Base-by-base conservation (phyloP, 331 rosid genomes). In the Acacia pycnantha region DNA sequence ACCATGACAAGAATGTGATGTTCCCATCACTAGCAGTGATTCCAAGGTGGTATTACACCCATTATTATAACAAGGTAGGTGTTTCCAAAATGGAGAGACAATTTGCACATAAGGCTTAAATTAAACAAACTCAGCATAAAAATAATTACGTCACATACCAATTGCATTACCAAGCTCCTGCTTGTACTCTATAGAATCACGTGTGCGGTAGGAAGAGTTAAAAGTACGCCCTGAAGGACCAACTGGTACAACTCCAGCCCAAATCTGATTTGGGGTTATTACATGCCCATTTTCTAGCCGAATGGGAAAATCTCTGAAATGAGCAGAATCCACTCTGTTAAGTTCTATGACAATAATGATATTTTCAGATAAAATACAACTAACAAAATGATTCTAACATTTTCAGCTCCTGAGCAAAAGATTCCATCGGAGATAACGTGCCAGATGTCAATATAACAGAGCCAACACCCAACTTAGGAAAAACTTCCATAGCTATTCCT, bases 151-250 rank as follows among this genome's bases (percentile, higher is more conserved):
- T 62, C 56, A 80, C 89, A 41, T 90, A 95, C 98, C 99, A 76
- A 95, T 92, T 47, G 98, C 98, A 89, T 95, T 93, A 83, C 99
- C 99, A 77, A 95, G 97, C 85, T 95, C 99, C 80, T 89, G 92
- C 75, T 80, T 95, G 89, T 95, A 95, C 76, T 91, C 99, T 41
- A 70, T 37, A 18, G 94, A 87, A 85, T 93, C 98, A 0, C 99
- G 98, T 64, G 79, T 87, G 46, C 94, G 88, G 81, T 90, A 95
- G 81, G 98, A 93, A 82, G 98, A 95, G 88, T 95, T 95, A 82
- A 95, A 92, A 83, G 91, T 80, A 77, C 83, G 87, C n/a, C 99
- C 92, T 19, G 94, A 93, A 70, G 99, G 99, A 44, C 99, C 97
- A 87, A 84, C 85, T 22, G 99, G 89, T 58, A 95, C 89, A 84